Base-by-base conservation (phyloP, 208 protist species). In the Acanthamoeba triangularis region DNA sequence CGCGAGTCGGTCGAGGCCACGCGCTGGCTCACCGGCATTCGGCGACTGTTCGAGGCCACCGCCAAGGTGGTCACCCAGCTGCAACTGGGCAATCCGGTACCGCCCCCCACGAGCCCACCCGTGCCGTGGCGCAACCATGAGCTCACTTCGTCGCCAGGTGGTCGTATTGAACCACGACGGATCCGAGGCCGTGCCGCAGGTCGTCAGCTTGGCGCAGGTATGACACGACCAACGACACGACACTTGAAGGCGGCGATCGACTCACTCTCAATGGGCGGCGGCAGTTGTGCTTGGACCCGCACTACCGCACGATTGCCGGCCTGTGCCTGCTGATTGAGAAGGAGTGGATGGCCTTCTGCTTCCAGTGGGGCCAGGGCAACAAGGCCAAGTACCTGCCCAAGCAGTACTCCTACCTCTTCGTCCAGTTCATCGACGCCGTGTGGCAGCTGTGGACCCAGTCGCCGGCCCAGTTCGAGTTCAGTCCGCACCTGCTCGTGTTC, bases 311-410 rank as follows among this genome's bases (percentile, higher is more conserved):
- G 63, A 96, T 98, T 35, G 78, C 98, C 7, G 98, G 98, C 35
- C 99, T 99, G 96, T 97, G 96, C 95, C 95, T 97, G 16, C 93
- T 99, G 52, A 94, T 99, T 23, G 98, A 99, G 94, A 99, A 99
- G 94, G 98, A 99, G 92, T 99, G 99, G 93, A 96, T 96, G 80
- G 96, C 96, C 33, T 98, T 98, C 87, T 18, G 28, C 16, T 54
- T 88, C 30, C 3, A 33, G 28, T 85, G 78, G 78, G 78, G 41
- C 13, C 20, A 49, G 16, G 25, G 18, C 35, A 37, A 35, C 52
- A 69, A 72, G 54, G 16, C 1, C 30, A 91, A 85, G 47, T 85
- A 37, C 30, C 23, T 37, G 20, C 18, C 37, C 14, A n/a, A 23
- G 47, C 35, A 33, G 25, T n/a, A 85, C 78, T 52, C 78, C 5